phyloP scores from a whole-genome alignment of 2,329 filamentous ascomycete genomes.

The Colletotrichum tamarilloi region DNA sequence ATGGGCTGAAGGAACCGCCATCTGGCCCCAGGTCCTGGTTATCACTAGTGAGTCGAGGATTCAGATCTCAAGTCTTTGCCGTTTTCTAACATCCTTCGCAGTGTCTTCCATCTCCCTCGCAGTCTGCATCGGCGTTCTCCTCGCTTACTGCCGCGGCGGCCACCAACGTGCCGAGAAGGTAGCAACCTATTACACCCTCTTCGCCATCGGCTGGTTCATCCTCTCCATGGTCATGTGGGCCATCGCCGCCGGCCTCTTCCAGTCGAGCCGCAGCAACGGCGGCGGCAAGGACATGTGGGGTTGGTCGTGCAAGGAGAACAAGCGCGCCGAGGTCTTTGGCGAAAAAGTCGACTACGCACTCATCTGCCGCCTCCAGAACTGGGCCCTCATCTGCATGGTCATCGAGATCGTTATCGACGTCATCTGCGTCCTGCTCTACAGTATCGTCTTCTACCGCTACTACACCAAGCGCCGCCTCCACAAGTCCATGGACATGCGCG shows the following conservation, averaged over 20 bases:
- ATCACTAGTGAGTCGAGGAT: constrained; percentile 55
- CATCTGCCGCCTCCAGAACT: constrained; percentile 93
- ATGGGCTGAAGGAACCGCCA: constrained; percentile 83
- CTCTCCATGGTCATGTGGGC: constrained; percentile 95
- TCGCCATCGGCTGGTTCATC: constrained; percentile 93
- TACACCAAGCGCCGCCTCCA: constrained; percentile 95
- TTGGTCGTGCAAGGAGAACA: constrained; percentile 95
- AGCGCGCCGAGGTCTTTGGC: constrained; percentile 79
- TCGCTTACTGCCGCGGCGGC: constrained; percentile 88
- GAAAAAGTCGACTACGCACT: constrained; percentile 89
- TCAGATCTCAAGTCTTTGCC: neutral
- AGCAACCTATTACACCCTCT: constrained; percentile 93
- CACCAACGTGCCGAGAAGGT: constrained; percentile 92
- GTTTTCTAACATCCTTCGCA: neutral
- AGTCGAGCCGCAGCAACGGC: constrained; percentile 76
- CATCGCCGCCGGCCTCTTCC: constrained; percentile 84
- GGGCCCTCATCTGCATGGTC: constrained; percentile 94
- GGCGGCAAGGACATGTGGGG: constrained; percentile 94
- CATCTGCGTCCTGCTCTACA: constrained; percentile 93
- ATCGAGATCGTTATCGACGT: constrained; percentile 96
- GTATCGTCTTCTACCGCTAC: constrained; percentile 95
- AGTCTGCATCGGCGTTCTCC: constrained; percentile 83
- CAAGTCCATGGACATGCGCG: constrained; percentile 96
- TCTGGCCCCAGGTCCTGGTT: constrained; percentile 91
- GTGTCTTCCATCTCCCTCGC: constrained; percentile 84